Conservation (phyloP, 1,139 yeast species). For the Debaryomycetaceae sp. region DNA sequence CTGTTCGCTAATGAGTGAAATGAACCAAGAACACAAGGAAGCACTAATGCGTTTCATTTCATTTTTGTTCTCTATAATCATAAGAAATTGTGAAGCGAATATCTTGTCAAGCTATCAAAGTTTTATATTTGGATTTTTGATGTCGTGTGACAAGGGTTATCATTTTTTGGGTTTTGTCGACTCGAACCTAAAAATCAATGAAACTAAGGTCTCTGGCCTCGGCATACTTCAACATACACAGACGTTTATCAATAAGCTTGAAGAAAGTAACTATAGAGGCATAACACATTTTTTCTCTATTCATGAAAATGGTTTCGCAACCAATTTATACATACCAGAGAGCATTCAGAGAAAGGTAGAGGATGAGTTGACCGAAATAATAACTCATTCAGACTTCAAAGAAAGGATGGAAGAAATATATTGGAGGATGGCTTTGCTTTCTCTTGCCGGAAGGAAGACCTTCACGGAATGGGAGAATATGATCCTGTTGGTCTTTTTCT, state of each 20-base stretch:
- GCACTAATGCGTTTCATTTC: constrained; percentile 28
- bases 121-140: constrained; percentile 34
- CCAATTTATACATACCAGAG: background rate
- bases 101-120: constrained; percentile 48
- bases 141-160: constrained; percentile 25
- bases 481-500: background rate
- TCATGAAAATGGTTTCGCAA: background rate
- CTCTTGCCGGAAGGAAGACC: constrained; percentile 2
- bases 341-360: background rate
- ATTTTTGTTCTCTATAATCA: constrained; percentile 43
- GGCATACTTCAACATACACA: constrained; percentile 47
- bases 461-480: background rate
- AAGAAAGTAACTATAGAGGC: background rate
- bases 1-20: constrained; percentile 4
- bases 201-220: constrained; percentile 45
- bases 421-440: constrained; percentile 36
- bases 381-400: constrained; percentile 11
- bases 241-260: constrained; percentile 36
- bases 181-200: constrained; percentile 37
- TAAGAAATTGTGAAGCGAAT: constrained; percentile 60
- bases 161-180: constrained; percentile 51
- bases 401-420: constrained; percentile 28
- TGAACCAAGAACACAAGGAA: constrained; percentile 2
- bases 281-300: background rate
- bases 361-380: background rate